Conservation (phyloP, 495 filamentous ascomycete species). For the Penicillium tannophilum region DNA sequence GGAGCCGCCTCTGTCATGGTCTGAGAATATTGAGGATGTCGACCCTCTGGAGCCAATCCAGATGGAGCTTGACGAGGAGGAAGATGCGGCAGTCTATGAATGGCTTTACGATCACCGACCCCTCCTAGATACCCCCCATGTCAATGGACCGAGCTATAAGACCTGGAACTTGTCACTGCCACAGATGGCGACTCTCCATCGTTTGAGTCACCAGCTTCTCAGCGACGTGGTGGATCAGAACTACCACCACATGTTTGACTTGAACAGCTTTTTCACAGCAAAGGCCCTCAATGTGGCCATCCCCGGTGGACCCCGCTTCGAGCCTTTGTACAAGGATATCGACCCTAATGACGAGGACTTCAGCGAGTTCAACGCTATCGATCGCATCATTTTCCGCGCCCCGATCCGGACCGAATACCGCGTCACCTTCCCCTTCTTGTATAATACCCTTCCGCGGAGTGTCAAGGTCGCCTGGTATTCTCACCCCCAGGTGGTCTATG, state of each 20-base stretch:
- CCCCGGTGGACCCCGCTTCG: conserved; percentile 94
- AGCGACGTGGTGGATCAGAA: conserved; percentile 95
- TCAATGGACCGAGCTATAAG: conserved; percentile 97
- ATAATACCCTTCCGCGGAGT: conserved; percentile 94
- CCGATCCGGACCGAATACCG: conserved; percentile 96
- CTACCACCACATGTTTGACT: conserved; percentile 97
- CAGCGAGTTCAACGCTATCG: conserved; percentile 99
- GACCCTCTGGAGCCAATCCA: conserved; percentile 98
- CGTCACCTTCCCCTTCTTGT: conserved; percentile 91
- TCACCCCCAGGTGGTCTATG: conserved; percentile 89
- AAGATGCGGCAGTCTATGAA: conserved; percentile 87
- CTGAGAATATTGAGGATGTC: conserved; percentile 98
- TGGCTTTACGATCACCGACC: conserved; percentile 99
- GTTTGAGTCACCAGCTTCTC: conserved; percentile 86
- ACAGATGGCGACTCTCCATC: conserved; percentile 95
- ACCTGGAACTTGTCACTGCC: conserved; percentile 91
- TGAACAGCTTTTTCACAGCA: conserved; percentile 92
- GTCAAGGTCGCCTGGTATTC: conserved; percentile 95
- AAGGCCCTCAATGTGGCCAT: conserved; percentile 98
- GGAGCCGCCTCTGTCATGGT: conserved; percentile 96
- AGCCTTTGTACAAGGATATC: conserved; percentile 98
- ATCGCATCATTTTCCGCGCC: conserved; percentile 96
- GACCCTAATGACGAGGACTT: conserved; percentile 99
- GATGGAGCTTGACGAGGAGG: conserved; percentile 97
- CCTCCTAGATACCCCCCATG: conserved; percentile 86